Evolutionary conservation across 2,329 filamentous ascomycete genomes (phyloP).

Genomic region (Pseudocercospora crystallina): DNA sequence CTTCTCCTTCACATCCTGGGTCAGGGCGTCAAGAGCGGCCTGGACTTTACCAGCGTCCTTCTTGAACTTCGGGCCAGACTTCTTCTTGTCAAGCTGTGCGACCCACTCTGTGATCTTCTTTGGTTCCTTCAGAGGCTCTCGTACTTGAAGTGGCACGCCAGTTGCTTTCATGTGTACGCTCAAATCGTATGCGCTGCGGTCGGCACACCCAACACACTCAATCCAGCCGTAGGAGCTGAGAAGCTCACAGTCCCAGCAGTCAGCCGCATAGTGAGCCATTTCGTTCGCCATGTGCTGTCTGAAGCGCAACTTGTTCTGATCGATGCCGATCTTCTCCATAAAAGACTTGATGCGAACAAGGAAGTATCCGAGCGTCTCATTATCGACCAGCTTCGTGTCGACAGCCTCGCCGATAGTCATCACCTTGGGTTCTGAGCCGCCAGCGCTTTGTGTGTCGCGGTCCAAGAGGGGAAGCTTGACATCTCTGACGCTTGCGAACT

Average conservation of each 20-base stretch:
- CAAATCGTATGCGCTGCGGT: slow-evolving; percentile 91
- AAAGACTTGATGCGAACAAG: slow-evolving; percentile 90
- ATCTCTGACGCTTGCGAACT: slow-evolving; percentile 82
- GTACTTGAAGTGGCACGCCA: slow-evolving; percentile 78
- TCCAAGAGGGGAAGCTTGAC: slow-evolving; percentile 82
- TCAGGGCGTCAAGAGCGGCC: slow-evolving; percentile 69
- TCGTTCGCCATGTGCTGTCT: slow-evolving; percentile 93
- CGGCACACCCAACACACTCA: slow-evolving; percentile 95
- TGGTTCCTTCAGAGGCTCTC: slow-evolving; percentile 76
- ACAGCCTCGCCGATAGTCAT: slow-evolving; percentile 86
- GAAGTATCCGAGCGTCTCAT: slow-evolving; percentile 98
- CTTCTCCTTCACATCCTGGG: slow-evolving; percentile 79
- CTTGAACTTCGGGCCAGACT: slow-evolving; percentile 92
- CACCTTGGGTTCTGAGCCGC: slow-evolving; percentile 72
- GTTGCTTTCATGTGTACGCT: slow-evolving; percentile 92
- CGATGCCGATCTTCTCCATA: slow-evolving; percentile 82
- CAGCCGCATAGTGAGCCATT: slow-evolving; percentile 90
- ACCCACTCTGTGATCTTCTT: slow-evolving; percentile 82
- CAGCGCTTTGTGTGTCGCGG: slow-evolving; percentile 79
- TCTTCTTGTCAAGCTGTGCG: slow-evolving; percentile 87
- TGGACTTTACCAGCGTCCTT: slow-evolving; percentile 88
- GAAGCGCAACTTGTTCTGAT: slow-evolving; percentile 86
- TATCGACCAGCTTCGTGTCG: slow-evolving; percentile 78
- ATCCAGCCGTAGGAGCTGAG: slow-evolving; percentile 94
- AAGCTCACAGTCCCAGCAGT: slow-evolving; percentile 98